phyloP scores from a whole-genome alignment of 73 alveolate species.

The Paramecium sonneborni region DNA sequence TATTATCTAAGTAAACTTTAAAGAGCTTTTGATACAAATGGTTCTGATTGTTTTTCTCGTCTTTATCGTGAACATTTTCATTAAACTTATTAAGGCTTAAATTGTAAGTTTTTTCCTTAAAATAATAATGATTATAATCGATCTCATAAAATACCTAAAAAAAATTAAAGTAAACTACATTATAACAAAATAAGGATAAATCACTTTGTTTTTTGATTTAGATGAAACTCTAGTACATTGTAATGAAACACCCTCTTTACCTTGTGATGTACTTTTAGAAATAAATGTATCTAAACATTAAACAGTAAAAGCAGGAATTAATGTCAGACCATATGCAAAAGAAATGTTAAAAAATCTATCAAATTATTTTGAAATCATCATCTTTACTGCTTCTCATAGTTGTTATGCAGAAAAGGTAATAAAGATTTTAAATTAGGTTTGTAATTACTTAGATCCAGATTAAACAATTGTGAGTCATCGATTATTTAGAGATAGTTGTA shows the following conservation, averaged over 20 bases:
- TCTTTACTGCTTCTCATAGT: conserved; percentile 94
- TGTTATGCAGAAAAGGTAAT: conserved; percentile 92
- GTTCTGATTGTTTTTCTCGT: conserved; percentile 53
- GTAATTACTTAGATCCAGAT: conserved; percentile 90
- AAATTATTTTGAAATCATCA: conserved; percentile 81
- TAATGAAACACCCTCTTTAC: conserved; percentile 52
- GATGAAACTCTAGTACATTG: conserved; percentile 67
- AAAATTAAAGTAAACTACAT: background rate
- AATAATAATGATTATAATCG: conserved; percentile 24
- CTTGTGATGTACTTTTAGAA: conserved; percentile 53
- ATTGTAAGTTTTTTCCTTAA: conserved; percentile 1
- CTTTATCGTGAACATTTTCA: conserved; percentile 57
- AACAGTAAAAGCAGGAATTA: conserved; percentile 81
- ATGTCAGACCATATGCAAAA: conserved; percentile 89
- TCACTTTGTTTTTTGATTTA: conserved; percentile 61
- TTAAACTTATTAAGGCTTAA: conserved; percentile 57
- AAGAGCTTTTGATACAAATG: conserved; percentile 33
- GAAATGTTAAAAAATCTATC: conserved; percentile 82
- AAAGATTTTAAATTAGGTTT: conserved; percentile 59
- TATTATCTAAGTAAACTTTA: conserved; percentile 4
- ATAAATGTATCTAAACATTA: conserved; percentile 46
- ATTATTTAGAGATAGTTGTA: conserved; percentile 90
- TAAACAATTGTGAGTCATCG: conserved; percentile 79
- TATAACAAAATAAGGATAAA: conserved; percentile 69
- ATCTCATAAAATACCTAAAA: conserved; percentile 24